Conservation (phyloP, 1,284 basidiomycete genomes). For the Cryptococcus sp. region DNA sequence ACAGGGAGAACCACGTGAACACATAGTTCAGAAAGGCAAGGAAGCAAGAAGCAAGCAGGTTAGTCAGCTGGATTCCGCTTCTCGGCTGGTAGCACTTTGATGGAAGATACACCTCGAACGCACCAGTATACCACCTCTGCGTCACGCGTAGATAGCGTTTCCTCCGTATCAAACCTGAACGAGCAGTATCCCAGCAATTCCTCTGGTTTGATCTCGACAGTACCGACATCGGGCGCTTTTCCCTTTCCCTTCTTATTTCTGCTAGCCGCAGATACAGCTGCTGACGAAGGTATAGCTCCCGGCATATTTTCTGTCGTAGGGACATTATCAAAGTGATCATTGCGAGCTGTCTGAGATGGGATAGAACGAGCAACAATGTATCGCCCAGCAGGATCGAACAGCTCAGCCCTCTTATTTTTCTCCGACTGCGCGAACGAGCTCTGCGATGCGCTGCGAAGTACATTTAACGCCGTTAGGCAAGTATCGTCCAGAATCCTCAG, state of each 20-base stretch:
- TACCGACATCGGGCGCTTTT: neutral
- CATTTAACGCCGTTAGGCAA: no score
- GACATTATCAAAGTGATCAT: conserved; percentile 11
- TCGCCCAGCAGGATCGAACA: conserved; percentile 43
- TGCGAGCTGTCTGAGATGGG: neutral
- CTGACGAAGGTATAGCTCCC: neutral
- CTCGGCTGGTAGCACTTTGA: no score
- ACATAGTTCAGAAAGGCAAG: neutral
- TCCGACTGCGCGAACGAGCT: conserved; percentile 34
- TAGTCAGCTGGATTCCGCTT: no score
- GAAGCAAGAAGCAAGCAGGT: neutral
- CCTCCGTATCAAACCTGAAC: conserved; percentile 52
- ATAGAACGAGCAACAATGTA: conserved; percentile 19
- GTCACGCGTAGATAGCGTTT: conserved; percentile 38
- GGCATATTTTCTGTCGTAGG: conserved; percentile 17
- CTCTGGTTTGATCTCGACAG: conserved; percentile 14
- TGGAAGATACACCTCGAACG: conserved; percentile 7
- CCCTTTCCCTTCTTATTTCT: neutral
- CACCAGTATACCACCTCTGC: conserved; percentile 49
- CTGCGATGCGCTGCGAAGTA: conserved; percentile 8
- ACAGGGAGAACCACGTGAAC: neutral
- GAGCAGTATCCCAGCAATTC: conserved; percentile 43
- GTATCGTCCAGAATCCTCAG: no score
- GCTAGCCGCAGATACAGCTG: neutral
- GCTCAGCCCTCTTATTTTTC: conserved; percentile 39